Base-by-base conservation (phyloP, 148 eudicot species). In the Vaccinium vitisidaea region DNA sequence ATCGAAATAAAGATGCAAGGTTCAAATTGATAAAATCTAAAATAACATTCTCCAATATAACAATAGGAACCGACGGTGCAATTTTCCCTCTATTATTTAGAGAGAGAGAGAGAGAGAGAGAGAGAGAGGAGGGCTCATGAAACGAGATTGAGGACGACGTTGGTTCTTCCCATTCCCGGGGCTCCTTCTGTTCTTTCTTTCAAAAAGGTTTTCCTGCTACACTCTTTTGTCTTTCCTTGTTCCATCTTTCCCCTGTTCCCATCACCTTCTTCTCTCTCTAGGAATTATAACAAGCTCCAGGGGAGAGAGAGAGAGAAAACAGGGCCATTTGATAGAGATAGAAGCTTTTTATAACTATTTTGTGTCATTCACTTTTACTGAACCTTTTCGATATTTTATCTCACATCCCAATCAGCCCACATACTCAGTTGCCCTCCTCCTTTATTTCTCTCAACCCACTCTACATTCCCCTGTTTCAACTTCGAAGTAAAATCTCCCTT, bases 211-310 rank as follows among this genome's bases (percentile, higher is more conserved):
- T 53, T 50, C 76, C 69, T 63, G 71, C 82, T 54, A 49, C 18
- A 79, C 84, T 83, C 82, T 80, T 75, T 83, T 83, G 86, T 88
- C 82, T 84, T 63, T 25, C 77, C 61, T 25, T 36, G 88, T 86
- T 77, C 82, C 84, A 83, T 86, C 88, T 73, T 80, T 63, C 69
- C 85, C 13, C 78, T 1, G 48, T 49, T 63, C n/a, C 65, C 39
- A 27, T 67, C 39, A 25, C 73, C 36, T 65, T 67, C 36, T 67
- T 67, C 73, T 67, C 73, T 67, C 73, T 67, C 73, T 67, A 67
- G 36, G 36, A 67, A 12, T 67, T 67, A 61, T 21, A n/a, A n/a
- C 5, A 52, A 52, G 54, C 54, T 52, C 11, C 54, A 52, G 54
- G 4, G 50, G 53, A n/a, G 18, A 70, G 32, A 27, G 8, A 19